phyloP scores from a whole-genome alignment of 2,329 filamentous ascomycete species.

The Verticillium alfalfae region DNA sequence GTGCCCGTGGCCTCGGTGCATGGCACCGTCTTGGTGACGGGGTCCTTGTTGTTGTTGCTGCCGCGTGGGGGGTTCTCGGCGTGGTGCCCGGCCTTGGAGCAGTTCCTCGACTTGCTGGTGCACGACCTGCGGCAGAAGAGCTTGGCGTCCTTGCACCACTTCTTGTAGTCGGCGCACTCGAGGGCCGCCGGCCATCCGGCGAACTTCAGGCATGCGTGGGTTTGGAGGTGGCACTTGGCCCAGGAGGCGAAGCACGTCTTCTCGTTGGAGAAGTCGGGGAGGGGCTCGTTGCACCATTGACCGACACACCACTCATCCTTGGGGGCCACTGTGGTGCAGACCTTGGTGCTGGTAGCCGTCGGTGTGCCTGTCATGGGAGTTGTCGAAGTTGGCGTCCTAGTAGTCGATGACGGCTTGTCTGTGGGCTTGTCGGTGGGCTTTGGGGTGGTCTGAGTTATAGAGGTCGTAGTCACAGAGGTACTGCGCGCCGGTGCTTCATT shows the following conservation, averaged over 20 bases:
- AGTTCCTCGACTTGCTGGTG: constrained; percentile 26
- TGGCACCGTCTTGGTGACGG: constrained; percentile 21
- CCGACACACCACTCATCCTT: constrained; percentile 50
- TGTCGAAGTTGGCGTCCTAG: constrained; percentile 22
- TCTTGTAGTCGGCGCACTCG: constrained; percentile 43
- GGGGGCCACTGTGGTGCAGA: constrained; percentile 42
- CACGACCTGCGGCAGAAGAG: constrained; percentile 37
- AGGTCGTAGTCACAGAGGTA: neutral
- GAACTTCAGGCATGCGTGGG: constrained; percentile 44
- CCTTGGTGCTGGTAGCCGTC: neutral
- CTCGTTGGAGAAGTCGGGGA: constrained; percentile 41
- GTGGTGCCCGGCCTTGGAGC: constrained; percentile 38
- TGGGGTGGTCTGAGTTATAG: constrained; percentile 4
- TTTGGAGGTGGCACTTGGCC: constrained; percentile 39
- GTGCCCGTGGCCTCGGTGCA: constrained; percentile 15
- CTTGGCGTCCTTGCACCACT: constrained; percentile 35
- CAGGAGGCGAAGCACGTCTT: constrained; percentile 33
- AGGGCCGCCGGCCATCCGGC: constrained; percentile 44
- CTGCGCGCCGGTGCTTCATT: constrained; percentile 13
- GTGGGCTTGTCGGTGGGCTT: constrained; percentile 6
- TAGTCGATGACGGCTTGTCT: constrained; percentile 20
- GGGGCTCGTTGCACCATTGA: constrained; percentile 44
- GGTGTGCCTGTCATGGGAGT: neutral
- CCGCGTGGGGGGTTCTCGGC: constrained; percentile 32
- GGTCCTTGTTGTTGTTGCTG: constrained; percentile 17